Conservation (phyloP, 2,329 filamentous ascomycete species). For the Metarhizium sp. region DNA sequence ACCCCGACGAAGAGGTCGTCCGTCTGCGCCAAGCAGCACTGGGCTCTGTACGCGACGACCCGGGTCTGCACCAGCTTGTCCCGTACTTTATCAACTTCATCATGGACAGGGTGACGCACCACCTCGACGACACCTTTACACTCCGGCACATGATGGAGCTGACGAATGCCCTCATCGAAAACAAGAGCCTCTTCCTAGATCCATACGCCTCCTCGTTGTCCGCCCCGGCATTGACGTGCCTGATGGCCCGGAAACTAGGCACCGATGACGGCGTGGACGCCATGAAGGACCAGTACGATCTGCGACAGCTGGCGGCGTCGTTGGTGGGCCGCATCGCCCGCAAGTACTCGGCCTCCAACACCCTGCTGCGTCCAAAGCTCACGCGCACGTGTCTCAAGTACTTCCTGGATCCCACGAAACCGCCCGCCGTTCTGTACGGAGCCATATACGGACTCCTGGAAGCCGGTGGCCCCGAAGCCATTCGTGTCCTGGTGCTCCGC, state of each 20-base stretch:
- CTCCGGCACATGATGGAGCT: slow-evolving; percentile 90
- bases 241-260: slow-evolving; percentile 71
- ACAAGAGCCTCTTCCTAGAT: slow-evolving; percentile 65
- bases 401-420: slow-evolving; percentile 78
- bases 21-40: slow-evolving; percentile 74
- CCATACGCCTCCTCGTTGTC: slow-evolving; percentile 58
- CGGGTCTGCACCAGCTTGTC: slow-evolving; percentile 87
- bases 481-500: slow-evolving; percentile 46
- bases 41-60: slow-evolving; percentile 77
- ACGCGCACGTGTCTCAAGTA: slow-evolving; percentile 89
- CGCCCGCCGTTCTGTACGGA: slow-evolving; percentile 79
- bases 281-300: slow-evolving; percentile 58
- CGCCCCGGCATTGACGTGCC: slow-evolving; percentile 82
- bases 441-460: slow-evolving; percentile 72
- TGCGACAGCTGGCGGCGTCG: slow-evolving; percentile 77
- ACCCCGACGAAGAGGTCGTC: slow-evolving; percentile 65
- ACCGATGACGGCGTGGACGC: slow-evolving; percentile 41
- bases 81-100: slow-evolving; percentile 97
- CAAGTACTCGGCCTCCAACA: slow-evolving; percentile 73
- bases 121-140: slow-evolving; percentile 80
- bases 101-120: slow-evolving; percentile 90
- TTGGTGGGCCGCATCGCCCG: slow-evolving; percentile 70
- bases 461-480: slow-evolving; percentile 58
- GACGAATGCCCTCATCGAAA: slow-evolving; percentile 73
- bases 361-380: slow-evolving; percentile 76